Evolutionary conservation across 306 rosid genomes (phyloP), one percentile per base, ranked within the genome.

Genomic region (Trifolium pratense): DNA sequence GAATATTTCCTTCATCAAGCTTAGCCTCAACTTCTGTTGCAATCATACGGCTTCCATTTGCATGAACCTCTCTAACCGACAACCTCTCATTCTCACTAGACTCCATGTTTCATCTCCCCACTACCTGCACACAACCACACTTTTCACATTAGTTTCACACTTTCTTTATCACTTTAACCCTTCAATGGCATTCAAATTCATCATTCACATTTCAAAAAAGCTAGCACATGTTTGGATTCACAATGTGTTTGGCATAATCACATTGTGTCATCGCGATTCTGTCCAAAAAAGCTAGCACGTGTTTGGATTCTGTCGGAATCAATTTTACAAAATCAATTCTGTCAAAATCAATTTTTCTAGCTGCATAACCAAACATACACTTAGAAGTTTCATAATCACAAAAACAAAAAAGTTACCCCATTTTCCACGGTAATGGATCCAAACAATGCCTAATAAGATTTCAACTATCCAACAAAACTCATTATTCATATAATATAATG

Each of bases 1-100:
- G 91, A 84, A 91, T 89, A 80, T 93, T 89, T 77, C 98, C 98
- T 82, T 93, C 89, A 68, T 91, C 97, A 21, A 93, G 93, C 82
- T 86, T 93, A 15, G 89, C 94, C 83, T 89, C 92, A 72, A 91
- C 93, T 71, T 87, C 94, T 14, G 89, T 67, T 59, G 97, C 58
- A 59, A 37, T 61, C 84, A 91, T 86, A 66, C 74, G 48, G 63
- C 76, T 59, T 73, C 97, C 98, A 88, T 91, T 91, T 46, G 97
- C 93, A 64, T 63, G 79, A 67, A 91, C 51, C 81, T 89, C 92
- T 70, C 94, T 80, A 68, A 75, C 72, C 10, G 73, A 66, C 63
- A 25, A 34, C 39, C 51, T 80, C 46, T 73, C 89, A 34, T 75
- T 21, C 78, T 84, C 86, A 46, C 85, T 81, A 11, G 80, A 82